Base-by-base conservation (phyloP, 2,329 filamentous ascomycete species). In the Neocatenulostroma microsporum region DNA sequence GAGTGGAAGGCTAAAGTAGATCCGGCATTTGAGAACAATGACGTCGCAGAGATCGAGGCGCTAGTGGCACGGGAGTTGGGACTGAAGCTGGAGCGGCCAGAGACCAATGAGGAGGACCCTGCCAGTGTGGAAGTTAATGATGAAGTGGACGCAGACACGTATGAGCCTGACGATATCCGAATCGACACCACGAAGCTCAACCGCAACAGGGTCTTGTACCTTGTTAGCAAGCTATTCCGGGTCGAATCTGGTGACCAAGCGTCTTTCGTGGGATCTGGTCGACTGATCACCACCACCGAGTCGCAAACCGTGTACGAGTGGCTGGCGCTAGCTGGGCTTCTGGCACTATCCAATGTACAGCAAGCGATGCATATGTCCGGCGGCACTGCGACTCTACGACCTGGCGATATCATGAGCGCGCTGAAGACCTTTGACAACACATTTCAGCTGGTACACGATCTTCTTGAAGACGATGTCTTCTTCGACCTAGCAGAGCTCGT, bases 401-500 rank as follows among this genome's bases (percentile, higher is more conserved):
- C 78, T 9, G 73, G 74, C 21, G 75, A 82, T 39, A 66, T 87
- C 3, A 70, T 84, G 15, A 61, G 68, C 29, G 68, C 78, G 29
- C 62, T 87, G 24, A 70, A 73, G 1, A 69, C 78, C 32, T 68
- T 79, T n/a, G 82, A 87, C 49, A 73, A 77, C 3, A 76, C 78
- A 21, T 72, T 85, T 56, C 74, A 78, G 34, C 64, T 85, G 2
- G 67, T 87, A 25, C 69, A 80, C 28, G 73, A 72, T 37, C 76
- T 84, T 40, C 64, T 88, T 5, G 73, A 75, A 14, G 51, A 63
- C 25, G 70, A 72, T 5, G 82, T 80, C 6, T 74, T 76, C 49
- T 68, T 86, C 13, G 75, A 77, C 3, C 67, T 81, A 26, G 62
- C 70, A 3, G 82, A 87, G 54, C 67, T 87, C 5, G 69, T 85